These are phyloP conservation scores for Jamesozyma rosinii DNA, from an alignment of 805 yeast species.

Conservation along the genomic window DNA sequence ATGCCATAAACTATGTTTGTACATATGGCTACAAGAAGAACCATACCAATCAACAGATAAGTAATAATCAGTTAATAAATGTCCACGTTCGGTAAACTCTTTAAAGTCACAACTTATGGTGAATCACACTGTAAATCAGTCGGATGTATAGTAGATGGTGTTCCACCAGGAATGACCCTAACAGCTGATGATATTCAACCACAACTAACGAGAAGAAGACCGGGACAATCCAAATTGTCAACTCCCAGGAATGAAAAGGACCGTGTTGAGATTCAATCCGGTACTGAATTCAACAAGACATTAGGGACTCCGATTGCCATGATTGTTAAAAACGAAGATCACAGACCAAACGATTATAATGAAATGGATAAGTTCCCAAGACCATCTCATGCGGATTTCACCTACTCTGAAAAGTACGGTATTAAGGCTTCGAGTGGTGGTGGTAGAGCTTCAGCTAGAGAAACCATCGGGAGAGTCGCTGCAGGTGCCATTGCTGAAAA, in stretches of 20 bases:
- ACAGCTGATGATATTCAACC: slow-evolving; percentile 88
- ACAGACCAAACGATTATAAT: slow-evolving; percentile 90
- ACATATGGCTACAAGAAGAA: too few species aligned
- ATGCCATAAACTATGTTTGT: too few species aligned
- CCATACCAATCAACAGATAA: background rate
- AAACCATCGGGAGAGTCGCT: slow-evolving; percentile 97
- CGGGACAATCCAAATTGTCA: slow-evolving; percentile 86
- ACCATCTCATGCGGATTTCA: slow-evolving; percentile 96
- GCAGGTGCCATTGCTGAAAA: slow-evolving; percentile 98
- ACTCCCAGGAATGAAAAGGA: slow-evolving; percentile 97
- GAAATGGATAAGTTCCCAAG: slow-evolving; percentile 94
- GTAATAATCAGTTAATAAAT: slow-evolving; percentile 25
- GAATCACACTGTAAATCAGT: slow-evolving; percentile 97
- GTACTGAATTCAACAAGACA: slow-evolving; percentile 83
- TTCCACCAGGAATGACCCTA: slow-evolving; percentile 87
- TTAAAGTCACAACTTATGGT: slow-evolving; percentile 88
- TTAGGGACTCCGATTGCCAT: slow-evolving; percentile 93
- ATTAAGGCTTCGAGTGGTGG: slow-evolving; percentile 93
- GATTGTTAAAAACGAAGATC: slow-evolving; percentile 90
- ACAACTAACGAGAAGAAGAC: slow-evolving; percentile 92
- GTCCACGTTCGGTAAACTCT: slow-evolving; percentile 63
- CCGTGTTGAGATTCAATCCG: slow-evolving; percentile 84
- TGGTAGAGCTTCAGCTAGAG: slow-evolving; percentile 94
- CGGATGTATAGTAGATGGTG: slow-evolving; percentile 97
- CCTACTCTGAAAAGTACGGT: slow-evolving; percentile 85